Conservation (phyloP, 495 filamentous ascomycete genomes). For the Astrothelium macrocarpum region DNA sequence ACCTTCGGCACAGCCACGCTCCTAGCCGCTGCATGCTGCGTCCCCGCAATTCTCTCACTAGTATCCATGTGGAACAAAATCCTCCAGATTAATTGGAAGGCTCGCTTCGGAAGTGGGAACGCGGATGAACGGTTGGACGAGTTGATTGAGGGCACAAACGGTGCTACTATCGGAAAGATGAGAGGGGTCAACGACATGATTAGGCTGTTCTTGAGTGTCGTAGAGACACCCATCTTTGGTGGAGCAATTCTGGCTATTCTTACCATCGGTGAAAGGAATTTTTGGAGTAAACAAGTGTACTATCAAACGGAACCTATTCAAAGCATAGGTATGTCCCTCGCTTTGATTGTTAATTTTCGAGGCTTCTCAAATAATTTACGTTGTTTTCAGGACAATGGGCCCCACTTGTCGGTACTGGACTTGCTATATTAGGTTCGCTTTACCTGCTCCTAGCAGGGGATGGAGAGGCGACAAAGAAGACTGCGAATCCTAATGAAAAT, state of each 20-base stretch:
- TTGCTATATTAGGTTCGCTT: constrained; percentile 46
- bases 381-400: constrained; percentile 42
- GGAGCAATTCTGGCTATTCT: constrained; percentile 47
- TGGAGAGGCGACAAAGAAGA: constrained; percentile 15
- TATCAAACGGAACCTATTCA: constrained; percentile 48
- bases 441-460: constrained; percentile 40
- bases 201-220: constrained; percentile 35
- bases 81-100: constrained; percentile 45
- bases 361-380: constrained; percentile 13
- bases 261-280: constrained; percentile 48
- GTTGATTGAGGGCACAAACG: constrained; percentile 44
- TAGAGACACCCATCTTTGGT: constrained; percentile 46
- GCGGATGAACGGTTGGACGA: constrained; percentile 27
- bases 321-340: constrained; percentile 40
- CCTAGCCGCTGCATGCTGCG: constrained; percentile 48
- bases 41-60: constrained; percentile 48
- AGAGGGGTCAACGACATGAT: constrained; percentile 38
- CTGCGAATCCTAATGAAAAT: constrained; percentile 8
- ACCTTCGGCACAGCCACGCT: constrained; percentile 46
- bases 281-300: constrained; percentile 40
- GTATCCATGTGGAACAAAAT: constrained; percentile 53
- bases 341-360: neutral
- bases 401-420: constrained; percentile 43
- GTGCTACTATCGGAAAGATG: constrained; percentile 42
- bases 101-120: constrained; percentile 27